A percentile compares a stretch with the other conserved stretches of the same genome.
These are phyloP conservation scores for Pyrenopolyporus hunteri DNA, from an alignment of 495 filamentous ascomycete genomes.

Conservation along the genomic window DNA sequence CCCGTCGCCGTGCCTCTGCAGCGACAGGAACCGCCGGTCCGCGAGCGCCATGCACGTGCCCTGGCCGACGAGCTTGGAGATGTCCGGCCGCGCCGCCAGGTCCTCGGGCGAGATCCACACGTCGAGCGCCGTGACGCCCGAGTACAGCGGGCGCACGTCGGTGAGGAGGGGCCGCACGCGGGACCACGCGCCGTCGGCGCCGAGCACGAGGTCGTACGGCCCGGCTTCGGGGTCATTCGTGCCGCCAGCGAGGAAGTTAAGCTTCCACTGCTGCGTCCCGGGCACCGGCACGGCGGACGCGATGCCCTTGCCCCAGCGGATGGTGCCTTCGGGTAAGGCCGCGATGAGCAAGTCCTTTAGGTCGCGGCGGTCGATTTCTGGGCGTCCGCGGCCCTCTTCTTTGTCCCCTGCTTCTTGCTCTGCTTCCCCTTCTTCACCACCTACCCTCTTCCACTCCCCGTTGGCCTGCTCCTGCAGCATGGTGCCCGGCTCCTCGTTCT, in stretches of 20 bases:
- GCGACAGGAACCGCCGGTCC: slow-evolving; percentile 47
- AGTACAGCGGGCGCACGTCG: slow-evolving; percentile 55
- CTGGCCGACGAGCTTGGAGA: slow-evolving; percentile 48
- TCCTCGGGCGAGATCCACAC: slow-evolving; percentile 42
- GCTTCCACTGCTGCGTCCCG: slow-evolving; percentile 34
- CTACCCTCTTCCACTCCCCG: background rate
- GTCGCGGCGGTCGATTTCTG: slow-evolving; percentile 55
- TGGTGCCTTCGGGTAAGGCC: slow-evolving; percentile 44
- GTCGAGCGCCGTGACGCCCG: slow-evolving; percentile 52
- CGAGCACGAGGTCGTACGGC: slow-evolving; percentile 62
- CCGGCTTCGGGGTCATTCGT: background rate
- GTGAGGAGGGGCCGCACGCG: slow-evolving; percentile 57
- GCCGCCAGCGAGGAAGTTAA: slow-evolving; percentile 46
- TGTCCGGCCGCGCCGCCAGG: slow-evolving; percentile 36
- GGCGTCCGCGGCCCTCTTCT: slow-evolving; percentile 47
- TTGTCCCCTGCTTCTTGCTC: background rate
- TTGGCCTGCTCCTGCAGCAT: no score
- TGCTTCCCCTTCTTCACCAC: background rate
- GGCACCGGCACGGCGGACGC: slow-evolving; percentile 16
- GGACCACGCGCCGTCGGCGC: slow-evolving; percentile 69
- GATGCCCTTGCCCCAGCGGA: slow-evolving; percentile 57
- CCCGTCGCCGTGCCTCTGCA: slow-evolving; percentile 53
- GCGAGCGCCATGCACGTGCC: slow-evolving; percentile 54
- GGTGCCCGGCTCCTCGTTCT: slow-evolving; percentile 32
- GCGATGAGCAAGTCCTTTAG: slow-evolving; percentile 51